Conservation (phyloP, 2,329 filamentous ascomycete species). For the Iodosphaeria phyllophila region DNA sequence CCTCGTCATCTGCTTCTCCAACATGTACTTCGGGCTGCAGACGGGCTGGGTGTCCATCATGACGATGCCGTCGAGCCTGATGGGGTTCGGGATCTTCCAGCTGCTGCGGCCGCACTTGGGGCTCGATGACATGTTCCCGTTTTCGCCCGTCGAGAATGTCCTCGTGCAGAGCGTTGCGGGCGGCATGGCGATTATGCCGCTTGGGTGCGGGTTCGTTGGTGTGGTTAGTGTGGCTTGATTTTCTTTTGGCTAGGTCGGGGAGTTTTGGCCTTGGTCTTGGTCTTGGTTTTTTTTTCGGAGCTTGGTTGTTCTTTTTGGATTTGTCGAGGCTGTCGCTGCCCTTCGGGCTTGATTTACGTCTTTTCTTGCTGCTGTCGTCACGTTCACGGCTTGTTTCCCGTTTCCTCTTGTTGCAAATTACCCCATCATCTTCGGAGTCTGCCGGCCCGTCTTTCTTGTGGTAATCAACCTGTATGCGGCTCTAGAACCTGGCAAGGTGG, state of each 20-base stretch:
- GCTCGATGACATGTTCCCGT: constrained; percentile 65
- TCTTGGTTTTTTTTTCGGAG: too few relatives aligned
- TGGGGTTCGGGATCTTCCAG: constrained; percentile 90
- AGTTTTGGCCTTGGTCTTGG: too few relatives aligned
- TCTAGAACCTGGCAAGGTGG: too few relatives aligned
- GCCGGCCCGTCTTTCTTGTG: too few relatives aligned
- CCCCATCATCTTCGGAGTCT: too few relatives aligned
- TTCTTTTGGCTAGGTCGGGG: not conserved
- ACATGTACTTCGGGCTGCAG: constrained; percentile 98
- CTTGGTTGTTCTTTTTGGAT: too few relatives aligned
- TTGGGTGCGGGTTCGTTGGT: constrained; percentile 89
- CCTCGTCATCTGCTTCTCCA: constrained; percentile 83
- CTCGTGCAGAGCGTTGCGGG: constrained; percentile 91
- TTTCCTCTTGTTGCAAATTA: too few relatives aligned
- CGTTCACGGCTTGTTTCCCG: too few relatives aligned
- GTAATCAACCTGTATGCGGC: too few relatives aligned
- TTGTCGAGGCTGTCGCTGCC: too few relatives aligned
- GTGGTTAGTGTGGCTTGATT: constrained; percentile 30
- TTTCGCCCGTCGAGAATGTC: constrained; percentile 91
- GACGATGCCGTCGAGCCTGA: constrained; percentile 89
- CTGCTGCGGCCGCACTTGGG: constrained; percentile 52
- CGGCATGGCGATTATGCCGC: constrained; percentile 87
- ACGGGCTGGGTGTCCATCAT: constrained; percentile 61
- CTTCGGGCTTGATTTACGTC: too few relatives aligned
- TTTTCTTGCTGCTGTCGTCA: too few relatives aligned